Conservation (phyloP, 106 monocot genomes). For the Agapanthus africanus region DNA sequence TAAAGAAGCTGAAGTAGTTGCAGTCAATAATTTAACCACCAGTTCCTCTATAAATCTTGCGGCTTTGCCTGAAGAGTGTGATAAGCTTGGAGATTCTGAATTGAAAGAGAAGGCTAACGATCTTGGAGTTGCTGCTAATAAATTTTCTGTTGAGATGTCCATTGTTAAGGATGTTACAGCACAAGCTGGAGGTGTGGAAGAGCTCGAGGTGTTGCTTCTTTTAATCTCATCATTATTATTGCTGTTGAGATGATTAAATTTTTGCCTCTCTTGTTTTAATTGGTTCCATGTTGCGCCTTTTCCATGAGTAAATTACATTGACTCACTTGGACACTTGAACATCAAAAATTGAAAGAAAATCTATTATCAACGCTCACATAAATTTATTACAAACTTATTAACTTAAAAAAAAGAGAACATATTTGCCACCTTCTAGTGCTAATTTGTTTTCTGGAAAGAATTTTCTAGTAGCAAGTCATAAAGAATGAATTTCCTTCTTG, state of each 20-base stretch:
- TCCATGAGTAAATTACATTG: no score
- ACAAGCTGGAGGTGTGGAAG: constrained; percentile 36
- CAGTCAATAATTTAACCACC: constrained; percentile 38
- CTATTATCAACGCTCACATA: no score
- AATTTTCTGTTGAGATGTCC: constrained; percentile 1
- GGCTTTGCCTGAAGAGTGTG: constrained; percentile 24
- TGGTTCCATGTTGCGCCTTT: no score
- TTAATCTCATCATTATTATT: constrained; percentile 5
- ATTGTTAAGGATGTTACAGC: not conserved
- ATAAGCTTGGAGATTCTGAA: constrained; percentile 43
- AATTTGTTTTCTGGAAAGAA: no score
- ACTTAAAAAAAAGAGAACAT: no score
- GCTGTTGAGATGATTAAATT: not conserved
- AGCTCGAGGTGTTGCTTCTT: constrained; percentile 79
- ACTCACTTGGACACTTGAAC: no score
- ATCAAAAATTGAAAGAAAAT: no score
- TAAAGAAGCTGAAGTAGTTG: constrained; percentile 39
- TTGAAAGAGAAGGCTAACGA: constrained; percentile 20
- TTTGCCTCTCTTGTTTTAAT: no score
- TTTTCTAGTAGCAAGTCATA: no score
- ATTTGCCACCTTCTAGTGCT: no score
- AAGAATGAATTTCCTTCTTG: no score
- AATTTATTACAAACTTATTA: no score
- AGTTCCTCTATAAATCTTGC: constrained; percentile 11
- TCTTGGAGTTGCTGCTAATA: constrained; percentile 9